Base-by-base conservation (phyloP, 2,329 filamentous ascomycete species). In the Cercospora sp. region DNA sequence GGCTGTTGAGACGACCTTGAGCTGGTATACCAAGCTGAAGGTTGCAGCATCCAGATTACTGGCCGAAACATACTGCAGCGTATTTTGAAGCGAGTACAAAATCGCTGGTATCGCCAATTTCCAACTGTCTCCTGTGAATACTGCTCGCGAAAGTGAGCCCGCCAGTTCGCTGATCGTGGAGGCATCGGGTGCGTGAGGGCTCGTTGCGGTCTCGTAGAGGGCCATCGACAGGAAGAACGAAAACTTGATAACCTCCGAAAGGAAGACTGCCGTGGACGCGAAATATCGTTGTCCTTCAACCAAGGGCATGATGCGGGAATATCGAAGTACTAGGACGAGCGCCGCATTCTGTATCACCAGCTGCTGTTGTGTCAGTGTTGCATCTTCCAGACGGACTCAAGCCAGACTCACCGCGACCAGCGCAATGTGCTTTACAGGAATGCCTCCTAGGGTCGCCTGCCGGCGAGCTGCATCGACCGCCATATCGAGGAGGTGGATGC, bases 51-150 rank as follows among this genome's bases (percentile, higher is more conserved):
- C 93, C 74, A 98, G 80, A 73, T 98, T 97, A 69, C 92, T 93
- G 10, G 97, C 88, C 1, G 93, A 94, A 63, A 96, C 87, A 77
- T 97, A 99, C 79, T 97, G 93, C 64, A 98, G 82, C n/a, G 91
- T 91, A 77, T 97, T 98, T 76, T 97, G 93, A 30, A 97, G 79
- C 0, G 94, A 97, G 78, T 97, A 98, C 1, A 98, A 84, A 4
- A 89, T 86, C 3, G 94, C 95, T 0, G 94, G 95, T 51, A 98
- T 89, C 8, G 92, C 93, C 71, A 99, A 82, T 80, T 97, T 97
- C 94, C 94, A 98, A 73, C 93, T 93, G 77, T 98, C 95, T 9
- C 91, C 90, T 0, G 91, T 90, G 77, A 98, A 97, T 16, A 97
- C 91, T 32, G 89, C 88, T 74, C 88, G 89, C 76, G 90, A 91